These are phyloP conservation scores for Camelina hispida DNA, from an alignment of 345 rosid genomes.

Conservation along the genomic window DNA sequence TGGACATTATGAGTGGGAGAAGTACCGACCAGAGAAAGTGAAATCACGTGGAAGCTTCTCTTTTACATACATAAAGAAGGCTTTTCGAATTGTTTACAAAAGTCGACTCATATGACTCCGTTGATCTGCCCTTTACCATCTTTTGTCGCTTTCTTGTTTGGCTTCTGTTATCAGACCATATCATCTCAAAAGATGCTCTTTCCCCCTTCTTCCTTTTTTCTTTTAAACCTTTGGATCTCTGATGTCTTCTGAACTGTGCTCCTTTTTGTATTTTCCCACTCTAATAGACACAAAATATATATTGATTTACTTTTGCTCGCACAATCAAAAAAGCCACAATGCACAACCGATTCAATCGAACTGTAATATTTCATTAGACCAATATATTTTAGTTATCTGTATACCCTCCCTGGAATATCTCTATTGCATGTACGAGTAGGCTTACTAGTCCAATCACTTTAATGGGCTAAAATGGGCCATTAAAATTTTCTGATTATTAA, in stretches of 20 bases:
- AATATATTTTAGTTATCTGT: too few relatives aligned
- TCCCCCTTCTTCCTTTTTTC: neutral
- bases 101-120: conserved; percentile 24
- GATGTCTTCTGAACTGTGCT: conserved; percentile 18
- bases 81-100: conserved; percentile 25
- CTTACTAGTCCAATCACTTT: neutral
- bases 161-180: conserved; percentile 18
- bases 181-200: conserved; percentile 39
- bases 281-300: neutral
- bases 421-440: neutral
- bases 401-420: neutral
- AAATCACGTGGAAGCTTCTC: conserved; percentile 44
- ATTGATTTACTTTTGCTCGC: too few relatives aligned
- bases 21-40: conserved; percentile 35
- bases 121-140: conserved; percentile 3
- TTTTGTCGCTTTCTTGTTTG: conserved; percentile 37
- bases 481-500: neutral
- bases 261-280: conserved; percentile 13
- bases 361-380: too few relatives aligned
- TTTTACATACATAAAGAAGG: conserved; percentile 4
- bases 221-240: conserved; percentile 29
- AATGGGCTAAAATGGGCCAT: neutral
- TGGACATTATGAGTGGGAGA: conserved; percentile 17
- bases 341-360: too few relatives aligned
- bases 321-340: too few relatives aligned